Percentiles rank a stretch among this genome's conserved stretches.
These are phyloP conservation scores for Candida krabiensis DNA, from an alignment of 805 yeast species.

Conservation along the genomic window DNA sequence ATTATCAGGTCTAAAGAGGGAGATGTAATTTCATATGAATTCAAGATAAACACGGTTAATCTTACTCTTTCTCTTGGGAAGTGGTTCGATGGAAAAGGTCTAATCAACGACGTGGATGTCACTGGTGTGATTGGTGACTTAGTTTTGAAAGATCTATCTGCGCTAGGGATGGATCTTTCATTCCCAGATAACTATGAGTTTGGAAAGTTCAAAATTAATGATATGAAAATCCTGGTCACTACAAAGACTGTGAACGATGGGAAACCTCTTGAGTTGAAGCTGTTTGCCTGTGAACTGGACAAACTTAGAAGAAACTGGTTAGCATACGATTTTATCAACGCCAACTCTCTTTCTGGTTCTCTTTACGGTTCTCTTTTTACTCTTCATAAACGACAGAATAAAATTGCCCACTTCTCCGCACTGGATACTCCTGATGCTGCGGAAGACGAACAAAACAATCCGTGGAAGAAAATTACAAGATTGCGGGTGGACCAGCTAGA, in stretches of 20 bases:
- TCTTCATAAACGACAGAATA: constrained; percentile 69
- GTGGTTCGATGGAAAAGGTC: constrained; percentile 57
- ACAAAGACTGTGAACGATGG: constrained; percentile 2
- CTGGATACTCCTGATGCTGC: constrained; percentile 21
- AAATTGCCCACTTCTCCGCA: constrained; percentile 43
- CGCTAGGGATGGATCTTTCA: constrained; percentile 20
- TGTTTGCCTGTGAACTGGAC: constrained; percentile 68
- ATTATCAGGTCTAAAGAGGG: constrained; percentile 23
- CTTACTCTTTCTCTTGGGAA: constrained; percentile 49
- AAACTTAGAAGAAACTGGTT: constrained; percentile 57
- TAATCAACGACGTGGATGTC: constrained; percentile 48
- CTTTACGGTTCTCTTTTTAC: constrained; percentile 75
- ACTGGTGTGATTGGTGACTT: constrained; percentile 46
- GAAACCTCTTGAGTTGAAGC: constrained; percentile 47
- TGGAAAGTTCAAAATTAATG: constrained; percentile 46
- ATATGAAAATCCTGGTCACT: constrained; percentile 41
- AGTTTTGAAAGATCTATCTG: constrained; percentile 15
- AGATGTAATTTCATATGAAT: constrained; percentile 28
- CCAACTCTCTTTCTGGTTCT: constrained; percentile 70
- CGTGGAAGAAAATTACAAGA: constrained; percentile 53
- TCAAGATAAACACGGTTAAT: constrained; percentile 43
- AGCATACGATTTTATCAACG: constrained; percentile 66
- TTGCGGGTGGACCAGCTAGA: constrained; percentile 41
- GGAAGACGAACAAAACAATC: constrained; percentile 32
- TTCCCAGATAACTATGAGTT: constrained; percentile 37